Conservation (phyloP, 1,139 yeast genomes). For the Zygosaccharomyces pseudobailii region DNA sequence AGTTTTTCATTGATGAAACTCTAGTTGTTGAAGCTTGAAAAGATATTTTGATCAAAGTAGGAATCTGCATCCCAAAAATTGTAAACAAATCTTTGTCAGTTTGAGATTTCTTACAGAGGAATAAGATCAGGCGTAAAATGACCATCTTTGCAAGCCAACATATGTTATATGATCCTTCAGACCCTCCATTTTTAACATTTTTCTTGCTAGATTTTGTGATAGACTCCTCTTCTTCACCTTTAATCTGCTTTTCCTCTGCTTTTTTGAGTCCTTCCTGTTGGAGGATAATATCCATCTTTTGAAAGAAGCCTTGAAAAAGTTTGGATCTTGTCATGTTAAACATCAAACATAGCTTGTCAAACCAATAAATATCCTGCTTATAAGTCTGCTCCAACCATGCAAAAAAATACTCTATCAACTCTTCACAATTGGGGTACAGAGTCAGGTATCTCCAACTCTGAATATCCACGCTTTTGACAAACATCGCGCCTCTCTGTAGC, state of each 20-base stretch:
- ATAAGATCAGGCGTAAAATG: slow-evolving; percentile 55
- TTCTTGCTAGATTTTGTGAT: slow-evolving; percentile 32
- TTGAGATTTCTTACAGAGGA: slow-evolving; percentile 44
- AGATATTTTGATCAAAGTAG: slow-evolving; percentile 75
- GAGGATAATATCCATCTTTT: slow-evolving; percentile 12
- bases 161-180: slow-evolving; percentile 17
- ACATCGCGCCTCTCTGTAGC: slow-evolving; percentile 30
- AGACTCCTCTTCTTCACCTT: slow-evolving; percentile 44
- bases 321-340: slow-evolving; percentile 37
- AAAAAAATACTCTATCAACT: slow-evolving; percentile 19
- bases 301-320: slow-evolving; percentile 32
- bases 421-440: slow-evolving; percentile 32
- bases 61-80: slow-evolving; percentile 48
- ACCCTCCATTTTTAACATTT: slow-evolving; percentile 26
- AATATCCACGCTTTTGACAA: slow-evolving; percentile 34
- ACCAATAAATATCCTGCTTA: slow-evolving; percentile 33
- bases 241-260: slow-evolving; percentile 29
- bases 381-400: slow-evolving; percentile 37
- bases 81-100: slow-evolving; percentile 40
- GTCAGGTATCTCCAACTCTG: slow-evolving; percentile 43
- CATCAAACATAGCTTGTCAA: slow-evolving; percentile 36
- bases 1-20: slow-evolving; percentile 53
- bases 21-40: slow-evolving; percentile 79
- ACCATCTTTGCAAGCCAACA: slow-evolving; percentile 29
- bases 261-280: slow-evolving; percentile 22